phyloP scores from a whole-genome alignment of 441 rosid genomes.

The Raphanus hybrid region DNA sequence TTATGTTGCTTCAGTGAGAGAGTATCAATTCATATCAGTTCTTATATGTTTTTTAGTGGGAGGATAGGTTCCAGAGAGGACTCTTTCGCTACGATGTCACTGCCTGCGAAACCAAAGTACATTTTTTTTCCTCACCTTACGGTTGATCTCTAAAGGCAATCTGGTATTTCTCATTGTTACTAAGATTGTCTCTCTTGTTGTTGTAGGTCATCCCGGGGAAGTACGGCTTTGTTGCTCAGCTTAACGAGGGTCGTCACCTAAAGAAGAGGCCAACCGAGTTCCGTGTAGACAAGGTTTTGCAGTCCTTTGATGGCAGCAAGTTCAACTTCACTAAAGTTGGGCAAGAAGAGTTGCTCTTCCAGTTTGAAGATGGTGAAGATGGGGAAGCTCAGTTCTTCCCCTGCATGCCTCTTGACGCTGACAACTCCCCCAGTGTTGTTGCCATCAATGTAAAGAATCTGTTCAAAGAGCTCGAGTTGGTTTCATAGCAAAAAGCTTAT shows the following conservation, averaged over 20 bases:
- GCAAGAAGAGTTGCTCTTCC: constrained; percentile 95
- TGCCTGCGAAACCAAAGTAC: constrained; percentile 91
- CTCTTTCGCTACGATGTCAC: constrained; percentile 96
- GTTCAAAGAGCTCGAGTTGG: background rate
- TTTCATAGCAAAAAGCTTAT: background rate
- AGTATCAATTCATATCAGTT: background rate
- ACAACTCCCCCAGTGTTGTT: constrained; percentile 82
- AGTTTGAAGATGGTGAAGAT: constrained; percentile 81
- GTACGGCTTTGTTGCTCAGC: constrained; percentile 91
- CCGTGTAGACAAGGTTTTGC: constrained; percentile 91
- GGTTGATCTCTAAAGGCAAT: background rate
- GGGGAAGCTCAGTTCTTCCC: constrained; percentile 71
- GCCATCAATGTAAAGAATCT: constrained; percentile 76
- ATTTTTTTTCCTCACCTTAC: background rate
- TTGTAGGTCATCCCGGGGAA: constrained; percentile 83
- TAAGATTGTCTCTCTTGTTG: constrained; percentile 13
- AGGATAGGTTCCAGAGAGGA: constrained; percentile 87
- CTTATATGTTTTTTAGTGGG: constrained; percentile 69
- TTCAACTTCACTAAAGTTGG: constrained; percentile 97
- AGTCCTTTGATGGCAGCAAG: constrained; percentile 87
- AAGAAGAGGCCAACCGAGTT: constrained; percentile 99
- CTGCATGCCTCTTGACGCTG: constrained; percentile 67
- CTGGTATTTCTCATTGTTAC: constrained; percentile 9
- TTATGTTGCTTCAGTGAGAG: background rate
- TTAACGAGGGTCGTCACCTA: constrained; percentile 94